Evolutionary conservation across 352 stramenopile species (phyloP).

Genomic region (Phytophthora sojae): DNA sequence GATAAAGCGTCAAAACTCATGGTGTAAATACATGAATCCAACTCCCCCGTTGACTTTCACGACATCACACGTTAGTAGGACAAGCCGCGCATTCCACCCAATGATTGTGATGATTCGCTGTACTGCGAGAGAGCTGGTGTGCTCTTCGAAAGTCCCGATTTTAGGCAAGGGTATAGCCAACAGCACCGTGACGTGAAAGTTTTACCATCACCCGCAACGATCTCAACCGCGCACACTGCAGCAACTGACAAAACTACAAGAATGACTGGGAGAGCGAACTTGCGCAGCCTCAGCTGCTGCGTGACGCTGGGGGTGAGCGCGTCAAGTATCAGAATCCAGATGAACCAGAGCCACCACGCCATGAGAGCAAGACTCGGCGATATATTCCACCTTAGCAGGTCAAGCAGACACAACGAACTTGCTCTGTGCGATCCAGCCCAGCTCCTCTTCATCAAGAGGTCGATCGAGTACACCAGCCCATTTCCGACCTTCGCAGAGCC

Average conservation of each 20-base stretch:
- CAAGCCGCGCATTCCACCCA: conserved; percentile 26
- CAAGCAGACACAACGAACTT: conserved; percentile 41
- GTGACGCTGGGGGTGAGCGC: conserved; percentile 48
- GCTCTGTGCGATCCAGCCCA: conserved; percentile 9
- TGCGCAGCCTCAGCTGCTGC: conserved; percentile 10
- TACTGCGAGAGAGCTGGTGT: conserved; percentile 17
- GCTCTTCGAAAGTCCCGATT: conserved; percentile 11
- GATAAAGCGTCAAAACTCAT: too few relatives aligned
- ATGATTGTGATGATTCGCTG: conserved; percentile 37
- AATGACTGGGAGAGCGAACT: conserved; percentile 11
- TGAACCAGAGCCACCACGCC: conserved; percentile 59
- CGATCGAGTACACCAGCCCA: conserved; percentile 28
- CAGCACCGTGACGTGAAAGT: conserved; percentile 27
- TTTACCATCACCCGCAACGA: conserved; percentile 11
- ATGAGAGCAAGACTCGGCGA: conserved; percentile 41
- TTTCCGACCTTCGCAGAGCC: conserved; percentile 28
- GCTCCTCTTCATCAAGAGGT: conserved; percentile 32
- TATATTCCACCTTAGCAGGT: conserved; percentile 45
- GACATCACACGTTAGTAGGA: too few relatives aligned
- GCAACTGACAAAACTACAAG: conserved; percentile 16
- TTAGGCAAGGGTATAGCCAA: conserved; percentile 6
- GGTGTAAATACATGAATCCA: too few relatives aligned
- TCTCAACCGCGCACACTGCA: conserved; percentile 7
- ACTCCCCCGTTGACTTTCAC: too few relatives aligned
- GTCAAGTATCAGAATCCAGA: conserved; percentile 56